Conservation (phyloP, 306 rosid genomes). For the Pterocarpus macrocarpus region DNA sequence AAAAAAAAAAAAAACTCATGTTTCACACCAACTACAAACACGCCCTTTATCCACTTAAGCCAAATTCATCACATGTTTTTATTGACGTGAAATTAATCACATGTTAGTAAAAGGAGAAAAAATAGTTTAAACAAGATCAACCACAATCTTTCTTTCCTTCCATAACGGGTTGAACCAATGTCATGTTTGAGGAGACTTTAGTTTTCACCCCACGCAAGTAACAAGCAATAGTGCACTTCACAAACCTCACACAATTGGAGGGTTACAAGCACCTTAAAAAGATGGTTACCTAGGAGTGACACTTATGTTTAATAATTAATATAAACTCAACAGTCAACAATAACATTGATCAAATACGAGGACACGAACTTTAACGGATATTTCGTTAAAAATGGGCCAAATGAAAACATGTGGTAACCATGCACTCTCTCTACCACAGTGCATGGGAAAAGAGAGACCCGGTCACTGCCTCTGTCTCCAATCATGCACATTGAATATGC, state of each 20-base stretch:
- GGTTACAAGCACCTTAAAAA: not conserved
- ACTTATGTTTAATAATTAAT: not conserved
- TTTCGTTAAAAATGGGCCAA: conserved; percentile 48
- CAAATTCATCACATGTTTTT: not conserved
- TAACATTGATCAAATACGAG: conserved; percentile 11
- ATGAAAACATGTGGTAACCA: conserved; percentile 60
- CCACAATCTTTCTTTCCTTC: conserved; percentile 23
- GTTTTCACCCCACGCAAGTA: not conserved
- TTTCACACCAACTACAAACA: not conserved
- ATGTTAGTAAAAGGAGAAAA: conserved; percentile 8
- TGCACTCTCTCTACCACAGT: conserved; percentile 26
- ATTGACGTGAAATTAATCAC: not conserved
- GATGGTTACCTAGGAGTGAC: not conserved
- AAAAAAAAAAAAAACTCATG: too few species aligned
- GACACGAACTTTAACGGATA: conserved; percentile 51
- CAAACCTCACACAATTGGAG: not conserved
- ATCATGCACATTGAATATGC: conserved; percentile 24
- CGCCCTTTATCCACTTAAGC: not conserved
- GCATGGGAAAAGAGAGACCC: conserved; percentile 46
- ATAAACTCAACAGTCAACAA: not conserved
- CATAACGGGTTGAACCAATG: not conserved
- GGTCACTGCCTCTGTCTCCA: conserved; percentile 55
- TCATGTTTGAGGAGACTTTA: not conserved
- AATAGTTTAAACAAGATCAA: not conserved
- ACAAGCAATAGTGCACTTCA: not conserved